A percentile compares a stretch with the other conserved stretches of the same genome.
Evolutionary conservation across 1,284 basidiomycete species (phyloP).

Genomic region (Apiotrichum gamsii): DNA sequence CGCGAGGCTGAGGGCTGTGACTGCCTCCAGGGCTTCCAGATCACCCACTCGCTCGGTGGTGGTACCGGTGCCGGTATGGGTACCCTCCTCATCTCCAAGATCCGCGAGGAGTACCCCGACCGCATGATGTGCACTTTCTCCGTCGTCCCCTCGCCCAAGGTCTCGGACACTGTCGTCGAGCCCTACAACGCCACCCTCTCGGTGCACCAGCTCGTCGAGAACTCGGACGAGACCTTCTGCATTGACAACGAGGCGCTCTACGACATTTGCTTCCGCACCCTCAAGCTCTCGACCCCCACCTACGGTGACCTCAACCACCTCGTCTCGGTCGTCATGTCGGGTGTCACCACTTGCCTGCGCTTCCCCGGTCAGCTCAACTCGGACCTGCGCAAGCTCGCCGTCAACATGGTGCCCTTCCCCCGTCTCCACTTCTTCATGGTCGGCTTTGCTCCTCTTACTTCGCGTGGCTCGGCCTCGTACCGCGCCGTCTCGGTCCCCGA

Average conservation of each 20-base stretch:
- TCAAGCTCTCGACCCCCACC: slow-evolving; percentile 88
- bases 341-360: slow-evolving; percentile 49
- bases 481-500: slow-evolving; percentile 93
- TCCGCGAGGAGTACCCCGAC: slow-evolving; percentile 59
- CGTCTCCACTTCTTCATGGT: slow-evolving; percentile 99
- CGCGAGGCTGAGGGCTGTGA: slow-evolving; percentile 57
- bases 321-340: slow-evolving; percentile 96
- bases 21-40: slow-evolving; percentile 57
- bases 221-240: slow-evolving; percentile 60
- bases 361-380: slow-evolving; percentile 99
- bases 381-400: slow-evolving; percentile 90
- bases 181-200: slow-evolving; percentile 60
- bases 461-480: slow-evolving; percentile 86
- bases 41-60: slow-evolving; percentile 59
- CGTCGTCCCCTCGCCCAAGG: slow-evolving; percentile 58
- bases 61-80: slow-evolving; percentile 61
- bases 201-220: slow-evolving; percentile 58
- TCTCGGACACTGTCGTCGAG: slow-evolving; percentile 58
- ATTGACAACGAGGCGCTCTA: slow-evolving; percentile 96
- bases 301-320: slow-evolving; percentile 97
- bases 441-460: slow-evolving; percentile 90
- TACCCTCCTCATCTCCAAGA: slow-evolving; percentile 58
- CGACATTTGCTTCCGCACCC: slow-evolving; percentile 94
- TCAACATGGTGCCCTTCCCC: slow-evolving; percentile 99
- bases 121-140: slow-evolving; percentile 61